Evolutionary conservation across 2,329 filamentous ascomycete species (phyloP).

Genomic region (Epichloe sylvatica): DNA sequence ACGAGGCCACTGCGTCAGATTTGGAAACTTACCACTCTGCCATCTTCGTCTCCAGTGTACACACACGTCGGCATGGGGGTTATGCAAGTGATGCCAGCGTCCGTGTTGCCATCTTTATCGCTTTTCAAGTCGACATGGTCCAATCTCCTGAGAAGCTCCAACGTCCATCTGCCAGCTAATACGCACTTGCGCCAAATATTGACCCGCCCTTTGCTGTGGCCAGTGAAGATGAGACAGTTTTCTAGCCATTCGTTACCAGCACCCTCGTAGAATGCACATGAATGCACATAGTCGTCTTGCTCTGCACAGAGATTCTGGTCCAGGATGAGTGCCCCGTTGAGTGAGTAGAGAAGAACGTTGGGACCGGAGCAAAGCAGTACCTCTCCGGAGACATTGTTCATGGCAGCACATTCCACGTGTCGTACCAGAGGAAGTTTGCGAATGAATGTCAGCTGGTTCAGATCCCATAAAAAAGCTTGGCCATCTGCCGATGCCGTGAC

Average conservation of each 20-base stretch:
- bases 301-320: constrained; percentile 64
- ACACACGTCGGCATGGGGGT: constrained; percentile 68
- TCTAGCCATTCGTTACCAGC: constrained; percentile 84
- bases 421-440: constrained; percentile 51
- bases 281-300: constrained; percentile 62
- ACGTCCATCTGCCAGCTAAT: constrained; percentile 49
- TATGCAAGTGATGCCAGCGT: constrained; percentile 72
- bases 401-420: constrained; percentile 57
- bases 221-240: constrained; percentile 74
- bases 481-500: constrained; percentile 73
- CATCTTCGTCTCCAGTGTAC: constrained; percentile 90
- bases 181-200: constrained; percentile 57
- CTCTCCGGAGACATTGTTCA: constrained; percentile 85
- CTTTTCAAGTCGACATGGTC: constrained; percentile 61
- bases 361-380: constrained; percentile 72
- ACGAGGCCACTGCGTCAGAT: background rate
- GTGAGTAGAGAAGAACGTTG: constrained; percentile 63
- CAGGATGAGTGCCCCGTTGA: constrained; percentile 74
- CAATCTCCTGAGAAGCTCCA: constrained; percentile 67
- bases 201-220: constrained; percentile 69
- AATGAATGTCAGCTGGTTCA: constrained; percentile 81
- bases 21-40: constrained; percentile 53
- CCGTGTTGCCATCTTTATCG: constrained; percentile 41
- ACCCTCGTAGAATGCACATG: constrained; percentile 88
- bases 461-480: constrained; percentile 79